phyloP scores from a whole-genome alignment of 164 flowering plant genomes.

The Magnolia sinica region DNA sequence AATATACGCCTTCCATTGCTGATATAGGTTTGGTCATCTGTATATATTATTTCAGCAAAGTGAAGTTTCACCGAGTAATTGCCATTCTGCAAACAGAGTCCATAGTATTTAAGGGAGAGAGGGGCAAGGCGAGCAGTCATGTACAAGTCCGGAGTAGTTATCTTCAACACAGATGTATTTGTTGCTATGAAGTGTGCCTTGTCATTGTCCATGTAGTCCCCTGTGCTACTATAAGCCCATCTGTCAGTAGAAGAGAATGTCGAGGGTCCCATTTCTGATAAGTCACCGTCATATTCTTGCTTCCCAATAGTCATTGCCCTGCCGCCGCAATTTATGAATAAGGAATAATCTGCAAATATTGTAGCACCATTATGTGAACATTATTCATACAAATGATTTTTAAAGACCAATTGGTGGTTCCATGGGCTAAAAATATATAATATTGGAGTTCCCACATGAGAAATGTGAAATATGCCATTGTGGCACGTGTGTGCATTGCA shows the following conservation, averaged over 20 bases:
- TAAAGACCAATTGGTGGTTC: not conserved
- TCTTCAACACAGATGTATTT: slow-evolving; percentile 7
- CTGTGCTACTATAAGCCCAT: slow-evolving; percentile 18
- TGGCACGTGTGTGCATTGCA: not conserved
- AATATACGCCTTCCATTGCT: slow-evolving; percentile 11
- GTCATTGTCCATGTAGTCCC: not conserved
- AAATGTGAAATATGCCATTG: not conserved
- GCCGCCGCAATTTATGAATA: slow-evolving; percentile 54
- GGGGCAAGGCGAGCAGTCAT: slow-evolving; percentile 11
- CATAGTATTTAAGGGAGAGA: slow-evolving; percentile 12
- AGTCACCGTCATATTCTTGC: slow-evolving; percentile 49
- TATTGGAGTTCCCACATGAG: not conserved
- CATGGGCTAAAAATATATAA: not conserved
- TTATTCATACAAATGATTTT: not conserved
- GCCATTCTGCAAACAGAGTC: slow-evolving; percentile 7
- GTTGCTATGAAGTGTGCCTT: not conserved
- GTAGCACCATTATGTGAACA: no score
- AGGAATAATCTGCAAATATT: slow-evolving; percentile 21
- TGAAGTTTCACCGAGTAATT: slow-evolving; percentile 13
- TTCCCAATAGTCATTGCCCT: slow-evolving; percentile 17
- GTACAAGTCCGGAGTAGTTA: slow-evolving; percentile 4
- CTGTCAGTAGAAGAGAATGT: slow-evolving; percentile 21
- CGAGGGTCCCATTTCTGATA: slow-evolving; percentile 33
- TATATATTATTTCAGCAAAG: slow-evolving; percentile 16
- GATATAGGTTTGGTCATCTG: slow-evolving; percentile 4